Base-by-base conservation (phyloP, 2,329 filamentous ascomycete species). In the Diaporthe velutina region DNA sequence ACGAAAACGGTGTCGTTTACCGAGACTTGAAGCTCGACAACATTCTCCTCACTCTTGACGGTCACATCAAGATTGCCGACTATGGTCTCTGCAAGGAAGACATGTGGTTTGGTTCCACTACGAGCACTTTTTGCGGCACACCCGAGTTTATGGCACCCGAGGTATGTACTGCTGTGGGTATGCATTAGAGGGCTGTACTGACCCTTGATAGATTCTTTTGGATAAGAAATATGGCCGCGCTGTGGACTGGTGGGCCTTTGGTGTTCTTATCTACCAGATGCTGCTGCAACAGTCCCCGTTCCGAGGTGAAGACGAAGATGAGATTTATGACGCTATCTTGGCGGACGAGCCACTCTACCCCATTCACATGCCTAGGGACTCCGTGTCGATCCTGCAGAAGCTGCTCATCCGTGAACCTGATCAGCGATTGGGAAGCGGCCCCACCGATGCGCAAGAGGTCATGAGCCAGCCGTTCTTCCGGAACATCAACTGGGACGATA, bases 191-290 rank as follows among this genome's bases (percentile, higher is more conserved):
- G 30, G 17, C 25, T 15, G 13, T 54, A 17, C 58, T 64, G 38
- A 55, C 25, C 3, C 38, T 58, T 30, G 10, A 25, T 77, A 97
- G 93, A 99, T 99, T 85, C 87, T 99, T 48, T 89, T 98, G 74
- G 97, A 99, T 83, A 99, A 99, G 88, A 98, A 98, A 83, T 99
- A 99, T 81, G 96, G 96, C 60, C 93, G 97, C 74, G 95, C 97
- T 22, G 97, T 99, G 57, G 97, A 99, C 84, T 99, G 97, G 97
- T 99, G 97, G 97, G 97, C 97, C 9, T 99, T 99, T 84, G 97
- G 97, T 83, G 97, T 99, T 42, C 87, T 99, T 80, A 99, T 99
- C 80, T 99, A 99, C 87, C 97, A 99, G 84, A 99, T 99, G 97
- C 93, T 99, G 74, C 91, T 99, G 66, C 97, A 99, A 82, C 97